Evolutionary conservation across 2,329 filamentous ascomycete genomes (phyloP), one percentile per base, ranked within the genome.

Genomic region (Dryadomyces quercivorus): DNA sequence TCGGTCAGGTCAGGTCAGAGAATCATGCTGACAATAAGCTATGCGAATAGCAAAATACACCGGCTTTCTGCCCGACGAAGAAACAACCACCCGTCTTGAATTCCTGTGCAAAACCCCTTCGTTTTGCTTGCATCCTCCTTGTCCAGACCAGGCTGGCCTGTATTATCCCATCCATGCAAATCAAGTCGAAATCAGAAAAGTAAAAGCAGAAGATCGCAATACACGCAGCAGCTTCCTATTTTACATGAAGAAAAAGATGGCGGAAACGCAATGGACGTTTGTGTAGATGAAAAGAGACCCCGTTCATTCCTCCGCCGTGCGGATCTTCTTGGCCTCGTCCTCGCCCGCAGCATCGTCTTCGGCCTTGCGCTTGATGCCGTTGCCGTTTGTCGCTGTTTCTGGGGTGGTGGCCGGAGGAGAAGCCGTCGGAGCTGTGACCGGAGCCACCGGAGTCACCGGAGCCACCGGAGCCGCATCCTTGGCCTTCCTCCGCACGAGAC

Each of bases 401-500:
- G 7, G 10, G n/a, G 42, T 42, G 4, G 38, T 42, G 12, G 38
- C 10, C 12, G 38, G 4, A 9, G 12, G n/a, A n/a, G n/a, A n/a
- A n/a, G n/a, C n/a, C n/a, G n/a, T 42, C 12, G 38, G 4, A 9
- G 12, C 12, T n/a, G 38, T 42, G 12, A 18, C 15, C 5, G 50
- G 3, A 7, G 62, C 56, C 16, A 63, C 57, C 53, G 64, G 61
- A 20, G 63, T 57, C 47, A 64, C 58, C 16, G 43, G 12, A 2
- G 44, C 21, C 12, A 21, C 34, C 13, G 36, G n/a, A 8, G 59
- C 61, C 56, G 68, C 65, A 10, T 66, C 65, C 63, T 73, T 72
- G 58, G 65, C 62, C 67, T 81, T 82, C 70, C 84, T 91, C 64
- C 85, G 82, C 46, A 92, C 84, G 48, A 92, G 72, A n/a, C 82